These are phyloP conservation scores for Salpingoeca rosetta DNA, from an alignment of 78 protist genomes.

Conservation along the genomic window DNA sequence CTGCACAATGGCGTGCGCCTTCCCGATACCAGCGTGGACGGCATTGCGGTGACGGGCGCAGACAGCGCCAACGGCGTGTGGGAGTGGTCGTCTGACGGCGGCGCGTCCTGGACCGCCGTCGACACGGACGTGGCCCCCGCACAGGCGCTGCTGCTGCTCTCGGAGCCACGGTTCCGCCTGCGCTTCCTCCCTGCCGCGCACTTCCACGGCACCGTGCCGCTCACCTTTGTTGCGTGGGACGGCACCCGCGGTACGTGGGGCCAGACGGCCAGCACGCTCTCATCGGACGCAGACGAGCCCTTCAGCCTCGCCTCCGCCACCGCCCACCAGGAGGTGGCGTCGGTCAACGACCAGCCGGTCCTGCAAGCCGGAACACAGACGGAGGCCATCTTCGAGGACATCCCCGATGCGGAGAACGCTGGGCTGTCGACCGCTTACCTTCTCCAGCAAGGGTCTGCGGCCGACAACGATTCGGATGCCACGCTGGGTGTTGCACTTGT, in stretches of 20 bases:
- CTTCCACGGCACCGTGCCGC: neutral
- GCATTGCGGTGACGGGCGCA: neutral
- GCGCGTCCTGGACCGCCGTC: neutral
- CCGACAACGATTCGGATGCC: neutral
- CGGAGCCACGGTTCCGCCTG: neutral
- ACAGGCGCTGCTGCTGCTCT: neutral
- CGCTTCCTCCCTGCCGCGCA: neutral
- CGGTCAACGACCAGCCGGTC: slow-evolving; percentile 2
- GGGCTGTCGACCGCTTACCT: neutral
- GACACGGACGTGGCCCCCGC: neutral
- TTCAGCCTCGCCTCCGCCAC: neutral
- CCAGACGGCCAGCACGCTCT: too few species aligned
- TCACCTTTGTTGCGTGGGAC: neutral
- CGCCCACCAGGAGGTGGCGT: neutral
- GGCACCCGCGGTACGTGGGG: neutral
- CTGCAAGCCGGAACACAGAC: neutral
- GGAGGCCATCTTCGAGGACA: neutral
- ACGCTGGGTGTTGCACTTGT: neutral
- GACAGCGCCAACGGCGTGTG: neutral
- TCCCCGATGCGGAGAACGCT: neutral
- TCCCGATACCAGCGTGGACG: neutral
- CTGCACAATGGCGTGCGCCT: too few species aligned
- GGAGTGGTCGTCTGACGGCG: neutral
- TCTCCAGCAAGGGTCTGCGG: neutral
- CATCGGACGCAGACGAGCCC: neutral